Percentiles rank a stretch among this genome's conserved stretches.
Evolutionary conservation across 192 early-diverging fungal species (phyloP).

Genomic region (Borealophlyctis nickersoniae): DNA sequence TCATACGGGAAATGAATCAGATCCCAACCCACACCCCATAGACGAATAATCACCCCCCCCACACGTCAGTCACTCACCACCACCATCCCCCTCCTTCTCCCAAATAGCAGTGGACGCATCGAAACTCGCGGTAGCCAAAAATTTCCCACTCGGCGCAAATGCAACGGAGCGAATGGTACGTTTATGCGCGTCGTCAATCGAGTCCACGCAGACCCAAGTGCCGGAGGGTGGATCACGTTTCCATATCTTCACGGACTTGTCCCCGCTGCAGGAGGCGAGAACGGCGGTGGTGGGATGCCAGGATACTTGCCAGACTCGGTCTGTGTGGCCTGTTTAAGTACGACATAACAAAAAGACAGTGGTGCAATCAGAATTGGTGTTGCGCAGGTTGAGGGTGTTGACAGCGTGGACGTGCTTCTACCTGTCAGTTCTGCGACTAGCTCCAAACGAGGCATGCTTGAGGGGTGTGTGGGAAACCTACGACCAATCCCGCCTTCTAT

Average conservation of each 20-base stretch:
- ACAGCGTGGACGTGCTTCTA: neutral
- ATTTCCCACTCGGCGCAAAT: constrained; percentile 70
- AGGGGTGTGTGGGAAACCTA: no score
- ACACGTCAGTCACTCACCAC: constrained; percentile 21
- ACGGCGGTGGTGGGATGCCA: constrained; percentile 77
- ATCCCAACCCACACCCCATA: neutral
- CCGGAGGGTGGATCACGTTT: constrained; percentile 28
- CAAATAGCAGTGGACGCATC: constrained; percentile 91
- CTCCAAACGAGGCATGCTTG: constrained; percentile 52
- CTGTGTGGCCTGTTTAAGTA: constrained; percentile 58
- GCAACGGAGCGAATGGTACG: constrained; percentile 86
- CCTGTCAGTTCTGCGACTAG: constrained; percentile 62
- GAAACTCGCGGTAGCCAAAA: constrained; percentile 86
- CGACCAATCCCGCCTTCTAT: no score
- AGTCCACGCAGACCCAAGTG: constrained; percentile 69
- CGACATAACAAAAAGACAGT: neutral
- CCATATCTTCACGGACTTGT: constrained; percentile 90
- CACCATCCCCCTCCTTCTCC: constrained; percentile 63
- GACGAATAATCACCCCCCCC: neutral
- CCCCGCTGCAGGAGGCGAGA: constrained; percentile 81
- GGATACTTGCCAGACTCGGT: constrained; percentile 80
- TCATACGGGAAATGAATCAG: no score
- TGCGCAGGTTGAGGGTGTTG: neutral
- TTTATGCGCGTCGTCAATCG: constrained; percentile 83
- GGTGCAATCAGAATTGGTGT: neutral